Base-by-base conservation (phyloP, 1,284 basidiomycete species). In the Moesziomyces sp. region DNA sequence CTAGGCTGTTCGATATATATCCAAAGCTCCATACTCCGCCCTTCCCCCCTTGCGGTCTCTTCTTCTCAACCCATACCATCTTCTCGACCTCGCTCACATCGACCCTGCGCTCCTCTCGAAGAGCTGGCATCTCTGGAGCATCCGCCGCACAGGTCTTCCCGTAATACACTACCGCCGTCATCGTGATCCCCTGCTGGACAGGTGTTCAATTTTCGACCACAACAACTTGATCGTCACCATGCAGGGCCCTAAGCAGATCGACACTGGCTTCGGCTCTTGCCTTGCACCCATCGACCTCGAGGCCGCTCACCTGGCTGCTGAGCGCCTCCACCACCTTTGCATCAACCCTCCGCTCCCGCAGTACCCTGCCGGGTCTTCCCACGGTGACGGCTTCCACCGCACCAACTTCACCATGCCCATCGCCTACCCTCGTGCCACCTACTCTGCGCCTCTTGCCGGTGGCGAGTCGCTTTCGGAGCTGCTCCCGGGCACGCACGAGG, bases 221-320 rank as follows among this genome's bases (percentile, higher is more conserved):
- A 21, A 43, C 28, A 42, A 19, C 19, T 46, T 16, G 4, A 18
- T 18, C 38, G 13, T 24, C 43, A 53, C 11, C 40, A 73, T 73
- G 70, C 64, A 63, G 59, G 64, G 60, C 7, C 70, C 70, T 16
- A 67, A 68, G 54, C 63, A 67, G 50, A 73, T 68, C 54, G 48
- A 73, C 54, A 73, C 70, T 14, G 60, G 60, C 58, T 73, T 73
- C 49, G 70, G 70, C 52, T 68, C 49, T 10, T 58, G 58, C 47
- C 65, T 73, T 28, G 65, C 70, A 14, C 61, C 70, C 46, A 64
- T 73, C 51, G 61, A 73, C 65, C 60, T 73, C 23, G 54, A 60
- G 53, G 70, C 64, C 30, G 70, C 70, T 26, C 55, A 59, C 50
- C 46, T 55, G n/a, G 58, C 56, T 13, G 63, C 63, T 48, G 69